Conservation (phyloP, 2,329 filamentous ascomycete genomes). For the Paecilomyces dactylethromorphus region DNA sequence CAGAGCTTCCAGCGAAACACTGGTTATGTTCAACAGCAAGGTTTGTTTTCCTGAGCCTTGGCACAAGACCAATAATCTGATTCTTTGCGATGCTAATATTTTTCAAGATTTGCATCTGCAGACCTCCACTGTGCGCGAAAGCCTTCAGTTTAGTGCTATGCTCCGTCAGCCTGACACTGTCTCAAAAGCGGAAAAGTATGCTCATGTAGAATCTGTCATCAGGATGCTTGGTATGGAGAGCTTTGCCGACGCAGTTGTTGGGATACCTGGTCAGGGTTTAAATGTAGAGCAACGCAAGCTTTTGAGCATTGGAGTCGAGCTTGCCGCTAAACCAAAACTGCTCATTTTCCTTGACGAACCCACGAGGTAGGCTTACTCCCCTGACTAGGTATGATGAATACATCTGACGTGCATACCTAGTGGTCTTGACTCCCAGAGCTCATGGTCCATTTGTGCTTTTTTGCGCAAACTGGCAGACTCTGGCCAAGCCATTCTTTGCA, state of each 20-base stretch:
- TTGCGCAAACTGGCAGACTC: conserved; percentile 52
- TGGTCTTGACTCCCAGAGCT: conserved; percentile 58
- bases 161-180: conserved; percentile 74
- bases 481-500: conserved; percentile 51
- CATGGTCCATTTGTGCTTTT: conserved; percentile 58
- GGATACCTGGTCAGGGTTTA: conserved; percentile 66
- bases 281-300: conserved; percentile 59
- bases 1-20: conserved; percentile 26
- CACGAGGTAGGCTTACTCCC: conserved; percentile 29
- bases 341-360: conserved; percentile 60
- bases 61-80: too few species aligned
- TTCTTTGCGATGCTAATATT: too few species aligned
- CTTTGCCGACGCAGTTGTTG: conserved; percentile 74
- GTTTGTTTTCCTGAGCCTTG: too few species aligned
- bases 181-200: conserved; percentile 66
- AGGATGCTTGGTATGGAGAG: conserved; percentile 64
- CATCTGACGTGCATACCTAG: too few species aligned
- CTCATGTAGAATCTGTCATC: conserved; percentile 69
- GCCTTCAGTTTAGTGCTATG: conserved; percentile 74
- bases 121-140: conserved; percentile 80
- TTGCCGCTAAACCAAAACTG: conserved; percentile 51
- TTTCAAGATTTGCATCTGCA: conserved; percentile 79
- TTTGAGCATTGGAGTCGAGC: conserved; percentile 54
- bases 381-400: too few species aligned
- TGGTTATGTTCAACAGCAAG: conserved; percentile 69